A percentile compares a stretch with the other conserved stretches of the same genome.
phyloP scores from a whole-genome alignment of 768 basidiomycete genomes.

The Mycena sanguinolenta region DNA sequence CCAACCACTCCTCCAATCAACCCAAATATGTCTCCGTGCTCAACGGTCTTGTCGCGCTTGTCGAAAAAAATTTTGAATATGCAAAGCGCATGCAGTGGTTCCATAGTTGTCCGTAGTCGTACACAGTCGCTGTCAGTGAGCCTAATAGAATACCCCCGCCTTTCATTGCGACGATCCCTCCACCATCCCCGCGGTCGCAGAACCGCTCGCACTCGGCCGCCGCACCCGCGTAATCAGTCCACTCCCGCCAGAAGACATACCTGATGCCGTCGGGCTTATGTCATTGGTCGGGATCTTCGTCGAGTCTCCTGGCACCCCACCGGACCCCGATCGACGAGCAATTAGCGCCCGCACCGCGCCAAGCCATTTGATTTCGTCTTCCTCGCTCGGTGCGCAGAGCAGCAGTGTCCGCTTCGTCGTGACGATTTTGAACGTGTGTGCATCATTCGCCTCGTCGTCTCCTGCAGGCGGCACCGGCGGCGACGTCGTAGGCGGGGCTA shows the following conservation, averaged over 20 bases:
- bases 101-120: constrained; percentile 4
- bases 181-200: constrained; percentile 29
- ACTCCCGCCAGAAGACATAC: constrained; percentile 43
- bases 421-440: constrained; percentile 93
- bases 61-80: background rate
- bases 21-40: constrained; percentile 8
- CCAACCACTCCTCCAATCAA: background rate
- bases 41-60: background rate
- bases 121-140: background rate
- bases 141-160: background rate
- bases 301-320: constrained; percentile 62
- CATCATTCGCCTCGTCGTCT: constrained; percentile 57
- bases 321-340: constrained; percentile 72
- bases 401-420: constrained; percentile 92
- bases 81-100: constrained; percentile 4
- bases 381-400: constrained; percentile 94
- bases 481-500: constrained; percentile 38
- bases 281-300: constrained; percentile 43
- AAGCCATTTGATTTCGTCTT: constrained; percentile 98
- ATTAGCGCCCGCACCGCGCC: constrained; percentile 94
- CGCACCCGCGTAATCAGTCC: constrained; percentile 63
- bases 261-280: constrained; percentile 39
- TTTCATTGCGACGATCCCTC: constrained; percentile 11
- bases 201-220: constrained; percentile 60
- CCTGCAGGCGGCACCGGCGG: constrained; percentile 11